Evolutionary conservation across 331 rosid species (phyloP), one percentile per base, ranked within the genome.

Genomic region (Quercus phellos): DNA sequence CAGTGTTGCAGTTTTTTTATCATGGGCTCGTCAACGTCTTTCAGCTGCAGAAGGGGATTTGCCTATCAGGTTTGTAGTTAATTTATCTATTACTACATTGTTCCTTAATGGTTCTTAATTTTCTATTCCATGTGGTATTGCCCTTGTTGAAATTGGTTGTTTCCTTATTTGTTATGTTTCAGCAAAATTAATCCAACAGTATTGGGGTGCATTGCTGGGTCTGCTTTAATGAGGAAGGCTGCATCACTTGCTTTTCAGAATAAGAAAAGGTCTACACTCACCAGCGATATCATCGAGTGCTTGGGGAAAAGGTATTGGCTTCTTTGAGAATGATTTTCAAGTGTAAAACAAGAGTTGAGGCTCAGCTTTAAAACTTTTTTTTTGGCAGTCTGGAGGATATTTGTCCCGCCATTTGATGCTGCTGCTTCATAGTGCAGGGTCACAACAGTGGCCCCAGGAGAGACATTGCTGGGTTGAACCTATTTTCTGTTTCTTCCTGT

Each of bases 201-300:
- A 16, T 74, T 94, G 80, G 97, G 97, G 51, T 87, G 96, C 87
- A 79, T 92, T 67, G 99, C 94, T 51, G 97, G 92, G 21, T 88
- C 99, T 68, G 85, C 92, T 61, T 69, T 94, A 76, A 75, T 89
- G 90, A 92, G 97, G 79, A 94, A 76, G 78, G 97, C 97, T 22
- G 97, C 99, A 55, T 88, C 95, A 22, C 88, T 89, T 75, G 97
- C 95, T 61, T 92, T 90, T 77, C 73, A 80, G 46, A 72, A 78
- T 75, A 92, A 92, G 90, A 94, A 88, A 88, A 89, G 98, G 83
- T 90, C 98, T 69, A 92, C 97, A 6, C 91, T 94, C 76, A 92
- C 98, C 0, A 82, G 90, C 5, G 97, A 94, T 84, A 94, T 92
- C 84, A 94, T 94, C 68, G 93, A 92, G 82, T 87, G 67, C 89